Conservation (phyloP, 345 rosid species). For the Hypericum perforatum region DNA sequence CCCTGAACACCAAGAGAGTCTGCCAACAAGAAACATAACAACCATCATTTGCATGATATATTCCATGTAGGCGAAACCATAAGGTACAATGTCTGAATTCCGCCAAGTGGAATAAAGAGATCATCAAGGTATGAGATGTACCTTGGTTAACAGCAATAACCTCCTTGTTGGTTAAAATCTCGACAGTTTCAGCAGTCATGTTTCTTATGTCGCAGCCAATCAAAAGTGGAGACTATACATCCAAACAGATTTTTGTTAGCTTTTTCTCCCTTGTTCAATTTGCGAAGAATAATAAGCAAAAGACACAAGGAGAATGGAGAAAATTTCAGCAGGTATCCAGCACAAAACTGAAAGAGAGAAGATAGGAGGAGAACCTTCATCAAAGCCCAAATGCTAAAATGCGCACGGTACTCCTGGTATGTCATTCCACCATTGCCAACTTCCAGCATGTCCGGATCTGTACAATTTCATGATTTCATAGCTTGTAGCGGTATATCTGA, state of each 20-base stretch:
- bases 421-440: conserved; percentile 99
- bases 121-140: conserved; percentile 16
- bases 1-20: conserved; percentile 97
- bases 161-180: conserved; percentile 76
- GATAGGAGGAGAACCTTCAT: conserved; percentile 52
- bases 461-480: conserved; percentile 3
- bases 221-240: conserved; percentile 85
- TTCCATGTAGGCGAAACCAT: no score
- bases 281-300: not conserved
- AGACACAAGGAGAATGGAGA: not conserved
- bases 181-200: conserved; percentile 64
- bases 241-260: not conserved
- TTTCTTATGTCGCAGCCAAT: conserved; percentile 89
- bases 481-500: conserved; percentile 2
- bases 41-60: no score
- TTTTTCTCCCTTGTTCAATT: not conserved
- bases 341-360: conserved; percentile 2
- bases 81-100: no score
- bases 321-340: conserved; percentile 6
- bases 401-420: conserved; percentile 73
- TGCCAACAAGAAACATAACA: conserved; percentile 13
- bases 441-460: conserved; percentile 99
- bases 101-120: not conserved
- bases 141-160: conserved; percentile 94
- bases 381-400: conserved; percentile 97